phyloP scores from a whole-genome alignment of 495 filamentous ascomycete species.

The Hypoxylon fuscum region DNA sequence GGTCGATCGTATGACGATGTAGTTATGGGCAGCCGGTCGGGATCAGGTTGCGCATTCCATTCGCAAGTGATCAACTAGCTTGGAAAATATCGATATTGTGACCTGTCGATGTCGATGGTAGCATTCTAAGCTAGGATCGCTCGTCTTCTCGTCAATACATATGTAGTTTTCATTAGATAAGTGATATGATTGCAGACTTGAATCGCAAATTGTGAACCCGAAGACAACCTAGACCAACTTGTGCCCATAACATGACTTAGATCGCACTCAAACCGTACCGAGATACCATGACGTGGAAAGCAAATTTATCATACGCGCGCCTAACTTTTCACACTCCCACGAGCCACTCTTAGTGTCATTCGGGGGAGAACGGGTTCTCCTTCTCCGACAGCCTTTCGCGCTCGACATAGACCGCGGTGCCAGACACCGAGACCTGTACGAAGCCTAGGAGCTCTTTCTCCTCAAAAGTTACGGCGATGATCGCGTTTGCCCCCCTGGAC shows the following conservation, averaged over 20 bases:
- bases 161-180: too few relatives aligned
- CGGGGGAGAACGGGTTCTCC: constrained; percentile 26
- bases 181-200: too few relatives aligned
- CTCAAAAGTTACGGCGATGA: constrained; percentile 24
- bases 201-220: too few relatives aligned
- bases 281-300: constrained; percentile 2
- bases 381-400: constrained; percentile 18
- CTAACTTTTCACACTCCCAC: neutral
- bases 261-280: neutral
- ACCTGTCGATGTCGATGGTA: too few relatives aligned
- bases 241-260: neutral
- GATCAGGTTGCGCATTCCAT: too few relatives aligned
- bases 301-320: constrained; percentile 2
- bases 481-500: constrained; percentile 33
- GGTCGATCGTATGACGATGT: too few relatives aligned
- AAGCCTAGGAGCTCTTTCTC: constrained; percentile 37
- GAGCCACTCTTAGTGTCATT: constrained; percentile 6
- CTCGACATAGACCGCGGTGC: constrained; percentile 40
- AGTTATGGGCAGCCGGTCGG: too few relatives aligned
- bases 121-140: too few relatives aligned
- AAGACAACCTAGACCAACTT: neutral
- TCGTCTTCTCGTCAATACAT: too few relatives aligned
- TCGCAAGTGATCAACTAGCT: too few relatives aligned
- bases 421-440: constrained; percentile 33
- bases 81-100: too few relatives aligned